Conservation (phyloP, 176 grass and related monocot species). For the Carex kokanica region DNA sequence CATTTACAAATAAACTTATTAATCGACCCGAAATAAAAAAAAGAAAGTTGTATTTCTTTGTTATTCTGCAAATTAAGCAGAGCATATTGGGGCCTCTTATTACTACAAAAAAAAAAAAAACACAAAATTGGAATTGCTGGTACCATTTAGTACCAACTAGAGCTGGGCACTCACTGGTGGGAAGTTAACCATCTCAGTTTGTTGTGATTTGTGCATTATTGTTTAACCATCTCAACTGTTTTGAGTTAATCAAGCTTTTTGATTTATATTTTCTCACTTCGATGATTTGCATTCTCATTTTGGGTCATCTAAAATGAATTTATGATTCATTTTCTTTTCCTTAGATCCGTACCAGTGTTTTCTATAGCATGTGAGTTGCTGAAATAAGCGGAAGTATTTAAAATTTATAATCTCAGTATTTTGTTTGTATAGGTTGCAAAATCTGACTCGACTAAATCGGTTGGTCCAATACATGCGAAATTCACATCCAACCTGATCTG, state of each 20-base stretch:
- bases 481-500: background rate
- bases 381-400: background rate
- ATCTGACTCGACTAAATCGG: background rate
- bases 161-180: background rate
- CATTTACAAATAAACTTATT: background rate
- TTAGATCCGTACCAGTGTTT: background rate
- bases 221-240: background rate
- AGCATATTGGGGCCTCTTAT: background rate
- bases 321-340: background rate
- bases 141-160: background rate
- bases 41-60: background rate
- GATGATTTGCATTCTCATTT: background rate
- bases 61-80: background rate
- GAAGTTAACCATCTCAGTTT: background rate
- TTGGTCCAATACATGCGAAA: background rate
- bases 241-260: background rate
- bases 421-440: background rate
- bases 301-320: background rate
- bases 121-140: background rate
- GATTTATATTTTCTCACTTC: background rate
- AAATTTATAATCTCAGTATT: background rate
- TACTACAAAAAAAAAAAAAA: background rate
- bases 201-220: background rate
- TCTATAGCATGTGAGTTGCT: background rate
- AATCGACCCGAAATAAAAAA: background rate